These are phyloP conservation scores for Trichoderma sp. DNA, from an alignment of 2,329 filamentous ascomycete species.

Conservation along the genomic window DNA sequence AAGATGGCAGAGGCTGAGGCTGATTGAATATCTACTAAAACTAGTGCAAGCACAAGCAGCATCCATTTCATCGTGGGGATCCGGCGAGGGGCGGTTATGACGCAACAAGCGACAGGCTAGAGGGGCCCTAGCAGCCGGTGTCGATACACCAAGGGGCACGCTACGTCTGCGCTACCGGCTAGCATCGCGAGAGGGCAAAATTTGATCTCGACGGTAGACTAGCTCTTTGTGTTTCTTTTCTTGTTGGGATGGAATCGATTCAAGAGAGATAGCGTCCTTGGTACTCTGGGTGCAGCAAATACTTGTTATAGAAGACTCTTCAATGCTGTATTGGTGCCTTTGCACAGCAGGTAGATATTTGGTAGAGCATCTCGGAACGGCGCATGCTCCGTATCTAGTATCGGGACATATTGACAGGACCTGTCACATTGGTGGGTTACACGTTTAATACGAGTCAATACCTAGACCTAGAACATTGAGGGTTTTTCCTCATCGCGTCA, in stretches of 20 bases:
- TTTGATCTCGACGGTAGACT: too few species aligned
- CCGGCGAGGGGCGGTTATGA: slow-evolving; percentile 24
- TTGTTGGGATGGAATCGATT: background rate
- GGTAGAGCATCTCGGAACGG: background rate
- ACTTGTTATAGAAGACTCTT: background rate
- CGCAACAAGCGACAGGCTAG: slow-evolving; percentile 18
- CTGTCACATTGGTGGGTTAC: background rate
- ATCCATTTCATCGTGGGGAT: slow-evolving; percentile 13
- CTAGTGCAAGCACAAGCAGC: background rate
- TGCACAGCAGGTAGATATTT: background rate
- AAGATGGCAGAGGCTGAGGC: slow-evolving; percentile 5
- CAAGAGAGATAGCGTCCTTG: background rate
- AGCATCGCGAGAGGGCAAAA: background rate
- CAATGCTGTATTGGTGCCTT: background rate
- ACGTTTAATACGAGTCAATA: background rate
- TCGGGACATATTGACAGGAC: background rate
- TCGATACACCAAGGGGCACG: slow-evolving; percentile 15
- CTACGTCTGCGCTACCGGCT: slow-evolving; percentile 4
- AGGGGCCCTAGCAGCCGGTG: slow-evolving; percentile 4
- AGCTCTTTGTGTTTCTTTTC: too few species aligned
- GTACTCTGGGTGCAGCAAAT: background rate
- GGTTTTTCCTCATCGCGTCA: background rate
- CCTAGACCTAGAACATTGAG: background rate
- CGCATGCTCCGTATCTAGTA: background rate
- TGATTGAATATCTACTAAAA: slow-evolving; percentile 9